Base-by-base conservation (phyloP, 495 filamentous ascomycete genomes). In the Melanomma pulvis-pyrius region DNA sequence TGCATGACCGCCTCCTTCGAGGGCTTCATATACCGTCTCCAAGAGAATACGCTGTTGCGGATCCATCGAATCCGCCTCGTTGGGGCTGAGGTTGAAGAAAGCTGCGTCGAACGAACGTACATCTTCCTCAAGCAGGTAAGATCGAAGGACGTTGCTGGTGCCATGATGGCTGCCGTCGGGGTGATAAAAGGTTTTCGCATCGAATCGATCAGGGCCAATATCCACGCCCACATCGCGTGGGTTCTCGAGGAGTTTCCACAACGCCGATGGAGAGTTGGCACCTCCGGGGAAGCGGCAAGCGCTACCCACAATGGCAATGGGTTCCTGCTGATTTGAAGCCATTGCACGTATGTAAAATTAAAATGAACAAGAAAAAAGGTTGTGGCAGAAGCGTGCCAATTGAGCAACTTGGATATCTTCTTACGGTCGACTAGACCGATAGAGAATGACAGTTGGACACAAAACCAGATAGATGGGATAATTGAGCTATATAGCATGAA, bases 301-400 rank as follows among this genome's bases (percentile, higher is more conserved):
- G 77, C 87, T 81, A 34, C 86, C 85, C 57, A 88, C 75, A 29
- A 88, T 79, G 21, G 85, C 86, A 55, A 88, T 87, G 6, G 87
- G 86, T 79, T 48, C 63, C n/a, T 44, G 39, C n/a, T 44, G 39
- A 2, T 44, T 44, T 12, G 39, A 44, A 15, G 39, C 39, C 39
- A 44, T 44, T 44, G 39, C 39, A 44, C 13, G 13, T 44, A 44
- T 36, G 6, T 36, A 36, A 36, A 6, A 6, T 36, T 17, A 17
- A 44, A 17, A 44, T n/a, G 17, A n/a, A 3, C 17, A n/a, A n/a
- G 39, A 44, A n/a, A n/a, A 6, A 44, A 34, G 30, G 12, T n/a
- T n/a, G n/a, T n/a, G n/a, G n/a, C n/a, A n/a, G n/a, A n/a, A n/a
- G n/a, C n/a, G 13, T 36, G 32, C 32, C 32, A 36, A 36, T 6